These are phyloP conservation scores for Agrocybe praecox DNA, from an alignment of 768 basidiomycete species.

Conservation along the genomic window DNA sequence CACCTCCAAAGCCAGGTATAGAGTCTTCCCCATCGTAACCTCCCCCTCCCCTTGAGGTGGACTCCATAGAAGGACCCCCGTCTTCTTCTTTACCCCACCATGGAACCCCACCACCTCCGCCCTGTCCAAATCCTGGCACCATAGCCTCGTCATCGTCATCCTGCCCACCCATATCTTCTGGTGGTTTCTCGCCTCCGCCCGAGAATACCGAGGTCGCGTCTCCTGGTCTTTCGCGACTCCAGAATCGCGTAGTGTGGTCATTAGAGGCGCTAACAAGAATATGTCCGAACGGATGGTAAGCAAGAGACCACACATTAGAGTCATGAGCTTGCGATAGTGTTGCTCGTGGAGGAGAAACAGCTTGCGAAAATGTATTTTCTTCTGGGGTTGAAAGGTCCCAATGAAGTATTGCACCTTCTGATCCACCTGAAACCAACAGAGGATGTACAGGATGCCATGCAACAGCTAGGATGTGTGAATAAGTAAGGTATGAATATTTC, in stretches of 20 bases:
- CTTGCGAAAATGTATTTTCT: conserved; percentile 41
- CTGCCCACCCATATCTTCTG: conserved; percentile 61
- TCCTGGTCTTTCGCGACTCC: conserved; percentile 91
- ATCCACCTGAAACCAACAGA: conserved; percentile 90
- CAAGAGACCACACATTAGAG: conserved; percentile 94
- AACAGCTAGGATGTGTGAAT: conserved; percentile 54
- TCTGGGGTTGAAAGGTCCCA: conserved; percentile 86
- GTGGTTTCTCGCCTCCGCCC: conserved; percentile 84
- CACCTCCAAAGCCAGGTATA: conserved; percentile 63
- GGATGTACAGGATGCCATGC: conserved; percentile 97
- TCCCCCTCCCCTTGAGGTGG: conserved; percentile 22
- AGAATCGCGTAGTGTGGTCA: conserved; percentile 99
- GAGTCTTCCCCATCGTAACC: conserved; percentile 49
- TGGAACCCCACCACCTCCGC: conserved; percentile 27
- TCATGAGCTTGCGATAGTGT: conserved; percentile 97
- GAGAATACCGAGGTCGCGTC: conserved; percentile 77
- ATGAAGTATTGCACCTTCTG: conserved; percentile 92
- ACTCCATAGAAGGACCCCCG: conserved; percentile 17
- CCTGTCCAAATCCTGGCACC: conserved; percentile 74
- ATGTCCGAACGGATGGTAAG: conserved; percentile 95
- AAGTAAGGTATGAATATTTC: neutral
- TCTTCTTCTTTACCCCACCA: conserved; percentile 56
- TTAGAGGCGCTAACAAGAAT: conserved; percentile 93
- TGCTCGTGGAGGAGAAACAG: conserved; percentile 65
- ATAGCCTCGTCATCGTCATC: conserved; percentile 77